phyloP scores from a whole-genome alignment of 805 yeast genomes.

The Hanseniaspora clermontiae region DNA sequence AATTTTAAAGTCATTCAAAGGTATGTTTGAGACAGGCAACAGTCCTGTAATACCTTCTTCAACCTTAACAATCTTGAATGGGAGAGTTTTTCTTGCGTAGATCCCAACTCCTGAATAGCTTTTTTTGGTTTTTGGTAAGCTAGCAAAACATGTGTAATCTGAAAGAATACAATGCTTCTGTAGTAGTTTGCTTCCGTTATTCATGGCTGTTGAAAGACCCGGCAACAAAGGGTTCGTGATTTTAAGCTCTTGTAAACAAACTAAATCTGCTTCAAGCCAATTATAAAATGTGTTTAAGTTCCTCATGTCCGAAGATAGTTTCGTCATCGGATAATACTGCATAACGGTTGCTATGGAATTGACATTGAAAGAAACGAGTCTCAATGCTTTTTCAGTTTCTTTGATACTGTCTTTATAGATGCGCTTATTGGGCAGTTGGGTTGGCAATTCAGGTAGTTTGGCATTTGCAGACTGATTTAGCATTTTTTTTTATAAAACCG shows the following conservation, averaged over 20 bases:
- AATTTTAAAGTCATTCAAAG: neutral
- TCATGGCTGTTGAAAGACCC: neutral
- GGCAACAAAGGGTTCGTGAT: conserved; percentile 35
- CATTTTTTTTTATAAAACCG: neutral
- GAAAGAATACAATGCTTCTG: conserved; percentile 38
- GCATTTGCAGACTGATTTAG: neutral
- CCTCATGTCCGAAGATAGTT: conserved; percentile 22
- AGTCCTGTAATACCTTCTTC: conserved; percentile 88
- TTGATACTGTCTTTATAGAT: conserved; percentile 4
- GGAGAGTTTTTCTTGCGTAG: conserved; percentile 45
- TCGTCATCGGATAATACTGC: conserved; percentile 76
- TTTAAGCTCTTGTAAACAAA: conserved; percentile 83
- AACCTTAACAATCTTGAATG: conserved; percentile 50
- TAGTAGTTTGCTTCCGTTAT: neutral
- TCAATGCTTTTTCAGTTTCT: conserved; percentile 18
- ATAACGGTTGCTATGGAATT: conserved; percentile 72
- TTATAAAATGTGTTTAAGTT: conserved; percentile 34
- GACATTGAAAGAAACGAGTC: conserved; percentile 67
- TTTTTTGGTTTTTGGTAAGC: conserved; percentile 53
- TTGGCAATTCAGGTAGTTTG: neutral
- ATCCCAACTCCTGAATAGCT: conserved; percentile 92
- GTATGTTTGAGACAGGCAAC: conserved; percentile 15
- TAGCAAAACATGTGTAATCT: conserved; percentile 51
- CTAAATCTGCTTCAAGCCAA: conserved; percentile 53
- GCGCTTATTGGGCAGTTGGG: conserved; percentile 1